Evolutionary conservation across 176 grass and related monocot species (phyloP), one percentile per base, ranked within the genome.

Genomic region (Poa pratensis): DNA sequence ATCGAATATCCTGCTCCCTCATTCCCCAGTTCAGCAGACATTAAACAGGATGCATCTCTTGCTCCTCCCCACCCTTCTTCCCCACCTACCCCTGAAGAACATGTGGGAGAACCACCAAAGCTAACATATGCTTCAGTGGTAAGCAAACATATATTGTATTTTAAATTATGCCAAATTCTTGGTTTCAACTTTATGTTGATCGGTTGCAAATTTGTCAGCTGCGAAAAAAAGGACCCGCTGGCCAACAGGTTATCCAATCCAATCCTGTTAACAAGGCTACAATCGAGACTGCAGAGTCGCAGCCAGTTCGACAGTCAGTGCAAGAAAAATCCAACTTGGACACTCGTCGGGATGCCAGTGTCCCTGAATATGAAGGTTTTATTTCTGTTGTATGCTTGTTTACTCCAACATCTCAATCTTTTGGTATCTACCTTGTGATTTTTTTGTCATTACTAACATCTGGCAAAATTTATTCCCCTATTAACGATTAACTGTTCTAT

Each of bases 51-150:
- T 42, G 59, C 80, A 89, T 60, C 86, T 87, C 86, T 43, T 75
- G 80, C 64, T 34, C 39, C 61, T 53, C 39, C 50, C 50, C 34
- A 32, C 1, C 80, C 69, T 68, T 50, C 69, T 73, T 90, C 75
- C 23, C 18, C 28, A 4, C 69, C 39, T 81, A 40, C 17, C 53
- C 72, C 61, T 24, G 57, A 83, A 45, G 84, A 92, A 75, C 12
- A 49, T 58, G 71, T 76, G 50, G 86, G 35, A 75, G 92, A 89
- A 67, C 81, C 24, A 7, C 80, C 87, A 18, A 94, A 87, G 84
- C 78, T 82, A 50, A 94, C 92, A 61, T 94, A 94, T 71, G 92
- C 92, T 74, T 91, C 92, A 69, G 90, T 94, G 82, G 92, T 94
- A 83, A 58, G 67, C 22, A 64, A 57, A 72, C 39, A 26, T 65